Evolutionary conservation across 1,284 basidiomycete species (phyloP), one percentile per base, ranked within the genome.

Genomic region (Trichosporon inkin): DNA sequence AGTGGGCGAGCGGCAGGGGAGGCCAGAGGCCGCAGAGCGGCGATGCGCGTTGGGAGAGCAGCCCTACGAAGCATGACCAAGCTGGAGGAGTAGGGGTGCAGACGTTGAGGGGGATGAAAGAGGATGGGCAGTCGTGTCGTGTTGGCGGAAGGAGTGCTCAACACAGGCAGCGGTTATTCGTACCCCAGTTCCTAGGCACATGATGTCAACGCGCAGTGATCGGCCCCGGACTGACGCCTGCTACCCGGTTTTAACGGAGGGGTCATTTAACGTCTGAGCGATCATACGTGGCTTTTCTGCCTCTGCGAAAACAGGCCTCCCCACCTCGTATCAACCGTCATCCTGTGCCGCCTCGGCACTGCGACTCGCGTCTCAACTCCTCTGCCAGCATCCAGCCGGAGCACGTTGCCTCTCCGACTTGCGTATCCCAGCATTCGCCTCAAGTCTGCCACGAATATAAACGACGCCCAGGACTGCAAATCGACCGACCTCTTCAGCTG

Each of bases 1-100:
- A 63, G 14, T 20, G 47, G 28, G 35, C 62, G 62, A 14, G 51
- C 39, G 13, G 53, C 17, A 19, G 44, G 22, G 6, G 44, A 6
- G 22, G 13, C 44, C 22, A 49, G 22, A 22, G 44, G n/a, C 44
- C 44, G 44, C 44, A 28, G 24, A 32, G 44, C 44, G 44, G 44
- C 17, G 28, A 24, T 22, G 14, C 22, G 44, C 16, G 44, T 16
- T 14, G 10, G n/a, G 44, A 49, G 24, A 49, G 44, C 44, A 49
- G 44, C 44, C 44, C 44, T 49, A 14, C 22, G 44, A 32, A 49
- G 44, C 44, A 49, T 49, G 44, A 17, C 44, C n/a, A 10, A 49
- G 44, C 28, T n/a, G n/a, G 22, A 28, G 28, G 22, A 32, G 14
- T n/a, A 28, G 40, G n/a, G 14, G 13, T 13, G 22, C 6, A 13